A percentile compares a stretch with the other conserved stretches of the same genome.
Evolutionary conservation across 345 rosid species (phyloP).

Genomic region (Pelargonium nanum): DNA sequence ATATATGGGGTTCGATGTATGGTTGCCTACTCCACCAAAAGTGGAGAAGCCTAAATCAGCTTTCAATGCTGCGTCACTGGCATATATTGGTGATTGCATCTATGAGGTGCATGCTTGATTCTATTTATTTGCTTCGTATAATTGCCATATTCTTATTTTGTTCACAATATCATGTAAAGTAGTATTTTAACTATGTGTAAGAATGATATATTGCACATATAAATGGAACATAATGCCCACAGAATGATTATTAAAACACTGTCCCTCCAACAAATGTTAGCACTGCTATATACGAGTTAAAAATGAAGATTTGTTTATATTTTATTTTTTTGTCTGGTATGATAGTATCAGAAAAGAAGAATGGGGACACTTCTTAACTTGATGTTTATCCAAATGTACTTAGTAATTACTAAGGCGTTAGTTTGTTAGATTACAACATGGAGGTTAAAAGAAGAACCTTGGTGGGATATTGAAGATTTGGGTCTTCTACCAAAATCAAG

Average conservation of each 20-base stretch:
- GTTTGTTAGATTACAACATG: background rate
- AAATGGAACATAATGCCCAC: background rate
- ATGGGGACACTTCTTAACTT: background rate
- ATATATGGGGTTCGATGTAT: conserved; percentile 47
- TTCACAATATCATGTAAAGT: background rate
- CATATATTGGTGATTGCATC: conserved; percentile 60
- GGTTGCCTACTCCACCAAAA: conserved; percentile 54
- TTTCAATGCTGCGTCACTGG: conserved; percentile 32
- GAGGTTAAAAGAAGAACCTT: background rate
- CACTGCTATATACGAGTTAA: background rate
- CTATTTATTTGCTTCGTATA: background rate
- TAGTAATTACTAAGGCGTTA: background rate
- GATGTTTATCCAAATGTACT: background rate
- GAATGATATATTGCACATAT: background rate
- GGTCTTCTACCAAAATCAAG: no score
- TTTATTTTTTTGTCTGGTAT: no score
- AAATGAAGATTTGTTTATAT: background rate
- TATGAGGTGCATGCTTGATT: conserved; percentile 45
- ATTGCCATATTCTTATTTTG: background rate
- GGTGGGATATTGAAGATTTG: background rate
- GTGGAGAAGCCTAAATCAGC: conserved; percentile 57
- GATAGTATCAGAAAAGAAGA: no score
- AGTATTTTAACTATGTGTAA: background rate
- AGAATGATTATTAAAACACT: no score
- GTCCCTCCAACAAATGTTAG: no score